Conservation (phyloP, 148 eudicot species). For the Pharnaceum exiguum region DNA sequence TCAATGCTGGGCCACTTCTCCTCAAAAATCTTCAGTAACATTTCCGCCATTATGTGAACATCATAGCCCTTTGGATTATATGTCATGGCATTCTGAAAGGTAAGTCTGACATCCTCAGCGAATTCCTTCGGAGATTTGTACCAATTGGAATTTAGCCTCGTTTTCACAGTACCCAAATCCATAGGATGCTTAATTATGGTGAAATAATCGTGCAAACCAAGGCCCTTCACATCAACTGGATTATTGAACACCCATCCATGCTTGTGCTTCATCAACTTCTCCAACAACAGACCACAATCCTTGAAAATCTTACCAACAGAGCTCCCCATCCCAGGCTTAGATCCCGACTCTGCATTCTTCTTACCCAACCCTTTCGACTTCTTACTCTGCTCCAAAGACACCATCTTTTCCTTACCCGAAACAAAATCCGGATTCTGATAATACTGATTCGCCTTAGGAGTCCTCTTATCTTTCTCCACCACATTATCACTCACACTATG, state of each 20-base stretch:
- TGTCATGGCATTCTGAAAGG: slow-evolving; percentile 84
- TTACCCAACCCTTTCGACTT: slow-evolving; percentile 50
- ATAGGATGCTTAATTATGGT: slow-evolving; percentile 75
- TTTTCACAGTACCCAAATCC: slow-evolving; percentile 94
- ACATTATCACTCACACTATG: slow-evolving; percentile 39
- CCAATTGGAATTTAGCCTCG: slow-evolving; percentile 62
- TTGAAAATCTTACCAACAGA: slow-evolving; percentile 50
- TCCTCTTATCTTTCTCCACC: slow-evolving; percentile 76
- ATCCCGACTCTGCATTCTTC: slow-evolving; percentile 42
- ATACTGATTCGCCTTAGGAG: slow-evolving; percentile 62
- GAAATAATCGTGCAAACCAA: slow-evolving; percentile 84
- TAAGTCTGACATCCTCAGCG: slow-evolving; percentile 89
- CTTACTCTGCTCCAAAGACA: slow-evolving; percentile 50
- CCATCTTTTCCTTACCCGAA: slow-evolving; percentile 67
- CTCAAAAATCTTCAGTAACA: slow-evolving; percentile 62
- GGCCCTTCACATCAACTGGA: slow-evolving; percentile 76
- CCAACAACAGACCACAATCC: slow-evolving; percentile 59
- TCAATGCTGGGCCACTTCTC: slow-evolving; percentile 76
- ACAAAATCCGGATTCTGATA: slow-evolving; percentile 60
- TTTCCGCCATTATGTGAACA: slow-evolving; percentile 79
- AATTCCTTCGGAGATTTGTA: slow-evolving; percentile 80
- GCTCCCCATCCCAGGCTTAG: slow-evolving; percentile 34
- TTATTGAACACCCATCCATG: slow-evolving; percentile 84
- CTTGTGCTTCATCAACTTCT: slow-evolving; percentile 86
- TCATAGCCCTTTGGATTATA: slow-evolving; percentile 92